phyloP scores from a whole-genome alignment of 495 filamentous ascomycete species.

The Hypomontagnella monticulosa region DNA sequence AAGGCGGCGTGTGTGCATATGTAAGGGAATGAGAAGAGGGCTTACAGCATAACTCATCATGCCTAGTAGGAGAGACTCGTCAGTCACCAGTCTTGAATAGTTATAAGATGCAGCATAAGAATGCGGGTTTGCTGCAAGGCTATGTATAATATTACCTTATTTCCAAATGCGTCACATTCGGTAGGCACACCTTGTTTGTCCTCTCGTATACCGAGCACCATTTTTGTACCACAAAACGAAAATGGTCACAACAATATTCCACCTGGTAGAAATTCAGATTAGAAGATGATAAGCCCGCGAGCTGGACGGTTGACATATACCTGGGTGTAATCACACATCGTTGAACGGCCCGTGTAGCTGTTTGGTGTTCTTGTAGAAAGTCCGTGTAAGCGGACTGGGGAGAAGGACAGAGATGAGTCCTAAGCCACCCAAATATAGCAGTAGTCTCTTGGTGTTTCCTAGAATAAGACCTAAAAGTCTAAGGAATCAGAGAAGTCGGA shows the following conservation, averaged over 20 bases:
- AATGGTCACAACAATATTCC: conserved; percentile 47
- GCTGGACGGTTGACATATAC: conserved; percentile 19
- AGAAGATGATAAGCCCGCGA: background rate
- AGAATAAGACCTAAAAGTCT: conserved; percentile 29
- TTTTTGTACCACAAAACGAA: conserved; percentile 46
- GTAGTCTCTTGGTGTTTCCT: conserved; percentile 11
- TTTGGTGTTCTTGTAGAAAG: background rate
- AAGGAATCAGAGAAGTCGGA: background rate
- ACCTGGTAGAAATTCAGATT: conserved; percentile 26
- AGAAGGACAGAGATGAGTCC: background rate
- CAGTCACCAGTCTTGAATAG: conserved; percentile 9
- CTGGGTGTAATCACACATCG: conserved; percentile 49
- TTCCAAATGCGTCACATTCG: conserved; percentile 48
- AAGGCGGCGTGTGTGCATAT: background rate
- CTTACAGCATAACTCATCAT: conserved; percentile 48
- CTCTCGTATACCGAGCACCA: conserved; percentile 47
- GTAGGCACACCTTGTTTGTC: conserved; percentile 44
- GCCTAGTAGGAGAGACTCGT: conserved; percentile 28
- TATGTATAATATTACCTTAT: conserved; percentile 40
- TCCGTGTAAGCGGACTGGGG: conserved; percentile 7
- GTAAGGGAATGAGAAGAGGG: conserved; percentile 10
- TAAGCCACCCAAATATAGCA: background rate
- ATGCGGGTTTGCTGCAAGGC: conserved; percentile 21
- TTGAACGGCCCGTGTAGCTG: background rate
- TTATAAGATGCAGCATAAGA: conserved; percentile 24